Evolutionary conservation across 306 rosid genomes (phyloP).

Genomic region (Vicia villosa): DNA sequence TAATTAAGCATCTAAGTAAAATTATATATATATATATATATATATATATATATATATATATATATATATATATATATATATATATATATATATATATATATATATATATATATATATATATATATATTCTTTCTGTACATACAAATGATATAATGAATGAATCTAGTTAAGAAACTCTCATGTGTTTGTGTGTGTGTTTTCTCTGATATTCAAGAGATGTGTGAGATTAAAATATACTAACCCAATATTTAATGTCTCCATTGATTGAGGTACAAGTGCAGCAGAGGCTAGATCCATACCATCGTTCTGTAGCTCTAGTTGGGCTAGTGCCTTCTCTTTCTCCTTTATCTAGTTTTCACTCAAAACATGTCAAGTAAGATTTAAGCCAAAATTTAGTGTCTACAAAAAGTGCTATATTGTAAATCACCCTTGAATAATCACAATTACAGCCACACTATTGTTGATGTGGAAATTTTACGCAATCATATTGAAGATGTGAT

Average conservation of each 20-base stretch:
- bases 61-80: too few species aligned
- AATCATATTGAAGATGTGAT: too few species aligned
- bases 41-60: too few species aligned
- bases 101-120: too few species aligned
- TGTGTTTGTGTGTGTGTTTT: too few species aligned
- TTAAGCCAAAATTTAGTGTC: background rate
- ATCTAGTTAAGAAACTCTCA: too few species aligned
- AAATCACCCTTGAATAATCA: too few species aligned
- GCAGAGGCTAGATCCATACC: slow-evolving; percentile 35
- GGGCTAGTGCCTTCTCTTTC: slow-evolving; percentile 56
- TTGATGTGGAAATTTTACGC: too few species aligned
- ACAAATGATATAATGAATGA: background rate
- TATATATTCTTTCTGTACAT: background rate
- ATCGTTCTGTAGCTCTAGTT: slow-evolving; percentile 41
- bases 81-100: too few species aligned
- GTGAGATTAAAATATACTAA: slow-evolving; percentile 29
- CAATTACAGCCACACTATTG: too few species aligned
- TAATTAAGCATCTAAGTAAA: background rate
- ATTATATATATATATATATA: too few species aligned
- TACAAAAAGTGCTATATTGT: too few species aligned
- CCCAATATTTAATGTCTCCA: slow-evolving; percentile 52
- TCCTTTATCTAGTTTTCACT: slow-evolving; percentile 54
- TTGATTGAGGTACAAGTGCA: slow-evolving; percentile 40
- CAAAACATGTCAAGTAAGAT: background rate
- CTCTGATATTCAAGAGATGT: background rate